Conservation (phyloP, 805 yeast genomes). For the Ogataea ramenticola region DNA sequence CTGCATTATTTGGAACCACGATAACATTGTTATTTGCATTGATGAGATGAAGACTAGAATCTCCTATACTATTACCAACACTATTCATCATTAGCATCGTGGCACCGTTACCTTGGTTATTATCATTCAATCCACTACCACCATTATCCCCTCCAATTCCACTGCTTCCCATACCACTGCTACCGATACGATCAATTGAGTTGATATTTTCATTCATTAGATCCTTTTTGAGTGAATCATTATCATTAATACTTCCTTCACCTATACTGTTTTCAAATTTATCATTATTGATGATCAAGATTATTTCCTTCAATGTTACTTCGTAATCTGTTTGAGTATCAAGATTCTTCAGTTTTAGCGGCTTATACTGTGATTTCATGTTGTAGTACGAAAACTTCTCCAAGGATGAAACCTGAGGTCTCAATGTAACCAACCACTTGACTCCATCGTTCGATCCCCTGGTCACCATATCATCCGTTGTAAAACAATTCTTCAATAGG, state of each 20-base stretch:
- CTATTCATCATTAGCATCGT: too few relatives aligned
- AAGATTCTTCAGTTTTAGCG: slow-evolving; percentile 64
- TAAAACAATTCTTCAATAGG: slow-evolving; percentile 33
- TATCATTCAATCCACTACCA: background rate
- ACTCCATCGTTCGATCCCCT: slow-evolving; percentile 65
- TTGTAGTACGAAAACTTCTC: slow-evolving; percentile 1
- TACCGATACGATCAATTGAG: background rate
- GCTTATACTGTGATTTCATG: slow-evolving; percentile 55
- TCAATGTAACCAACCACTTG: slow-evolving; percentile 70
- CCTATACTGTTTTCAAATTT: background rate
- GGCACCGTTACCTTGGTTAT: background rate
- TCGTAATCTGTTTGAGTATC: slow-evolving; percentile 60
- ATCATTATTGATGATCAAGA: slow-evolving; percentile 30
- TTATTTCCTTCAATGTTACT: slow-evolving; percentile 61
- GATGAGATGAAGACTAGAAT: background rate
- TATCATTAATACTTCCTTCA: background rate
- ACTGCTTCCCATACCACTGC: background rate
- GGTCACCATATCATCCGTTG: slow-evolving; percentile 57
- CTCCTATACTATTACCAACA: background rate
- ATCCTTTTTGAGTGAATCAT: background rate
- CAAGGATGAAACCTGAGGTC: slow-evolving; percentile 44
- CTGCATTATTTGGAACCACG: slow-evolving; percentile 73
- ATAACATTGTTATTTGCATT: slow-evolving; percentile 44
- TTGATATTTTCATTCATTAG: background rate
- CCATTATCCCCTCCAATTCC: background rate